Base-by-base conservation (phyloP, 192 early-diverging fungal species). In the Haplosporangium gracile region DNA sequence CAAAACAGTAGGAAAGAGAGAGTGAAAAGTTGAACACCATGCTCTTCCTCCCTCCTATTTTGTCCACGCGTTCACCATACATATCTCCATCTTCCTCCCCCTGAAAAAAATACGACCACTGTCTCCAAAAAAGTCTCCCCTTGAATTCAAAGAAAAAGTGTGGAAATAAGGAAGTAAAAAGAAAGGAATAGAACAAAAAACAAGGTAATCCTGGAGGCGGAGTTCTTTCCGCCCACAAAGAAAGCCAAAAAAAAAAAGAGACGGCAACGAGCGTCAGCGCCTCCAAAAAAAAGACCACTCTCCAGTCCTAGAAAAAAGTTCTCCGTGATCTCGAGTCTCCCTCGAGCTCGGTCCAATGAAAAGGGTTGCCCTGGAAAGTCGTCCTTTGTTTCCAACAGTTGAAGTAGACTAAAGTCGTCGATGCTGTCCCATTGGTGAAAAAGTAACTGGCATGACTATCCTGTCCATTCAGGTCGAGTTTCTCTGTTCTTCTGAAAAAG, bases 161-260 rank as follows among this genome's bases (percentile, higher is more conserved):
- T 26, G 2, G 22, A 29, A 32, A 55, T 18, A 34, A 26, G 49
- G 49, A 75, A 75, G 29, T 75, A 39, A 76, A 63, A 43, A 63
- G 55, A 76, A 63, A 68, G 20, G 60, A 0, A 76, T n/a, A 32
- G 60, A 65, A 65, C 60, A 65, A 65, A 65, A 65, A 65, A 15
- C n/a, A 65, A 65, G 26, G 29, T 29, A 65, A 65, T 65, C 60
- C 26, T 65, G 60, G 29, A 65, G 60, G 60, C 60, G 60, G 60
- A 65, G 60, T 65, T 65, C 60, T 22, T 29, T 32, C 11, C 13
- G 26, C 11, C n/a, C 60, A 32, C 39, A n/a, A 73, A 29, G 45
- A 73, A 20, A 29, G 26, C 16, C 24, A 60, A 65, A 65, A 15
- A 65, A 60, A 65, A 65, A 15, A 65, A 26, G n/a, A 65, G 11